Evolutionary conservation across 2,329 filamentous ascomycete species (phyloP).

Genomic region (Nothophoma quercina): DNA sequence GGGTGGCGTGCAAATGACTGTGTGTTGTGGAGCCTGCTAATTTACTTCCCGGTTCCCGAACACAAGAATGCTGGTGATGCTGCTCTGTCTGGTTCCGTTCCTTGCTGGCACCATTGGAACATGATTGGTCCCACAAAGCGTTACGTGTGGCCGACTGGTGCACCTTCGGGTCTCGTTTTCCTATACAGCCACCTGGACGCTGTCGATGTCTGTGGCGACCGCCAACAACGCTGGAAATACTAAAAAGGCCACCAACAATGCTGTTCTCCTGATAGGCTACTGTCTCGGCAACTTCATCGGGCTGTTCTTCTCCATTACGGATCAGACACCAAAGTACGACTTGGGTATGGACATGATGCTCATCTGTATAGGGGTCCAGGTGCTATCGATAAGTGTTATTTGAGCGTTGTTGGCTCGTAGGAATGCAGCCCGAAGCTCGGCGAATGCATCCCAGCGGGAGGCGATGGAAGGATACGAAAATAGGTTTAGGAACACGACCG

Average conservation of each 20-base stretch:
- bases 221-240: conserved; percentile 43
- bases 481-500: background rate
- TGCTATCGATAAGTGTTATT: conserved; percentile 1
- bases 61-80: background rate
- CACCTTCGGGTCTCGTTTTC: background rate
- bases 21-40: background rate
- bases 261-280: conserved; percentile 51
- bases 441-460: background rate
- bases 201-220: conserved; percentile 1
- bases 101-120: conserved; percentile 1
- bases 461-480: background rate
- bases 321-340: conserved; percentile 45
- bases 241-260: conserved; percentile 48
- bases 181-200: background rate
- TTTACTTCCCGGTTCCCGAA: background rate
- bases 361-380: background rate
- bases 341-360: conserved; percentile 36
- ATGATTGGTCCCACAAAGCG: background rate
- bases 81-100: background rate
- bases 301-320: conserved; percentile 50
- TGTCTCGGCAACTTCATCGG: conserved; percentile 51
- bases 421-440: background rate
- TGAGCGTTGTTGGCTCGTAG: background rate
- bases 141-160: background rate
- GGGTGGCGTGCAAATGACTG: background rate